These are phyloP conservation scores for Pyrenochaeta sp. DNA, from an alignment of 2,329 filamentous ascomycete species.

Conservation along the genomic window DNA sequence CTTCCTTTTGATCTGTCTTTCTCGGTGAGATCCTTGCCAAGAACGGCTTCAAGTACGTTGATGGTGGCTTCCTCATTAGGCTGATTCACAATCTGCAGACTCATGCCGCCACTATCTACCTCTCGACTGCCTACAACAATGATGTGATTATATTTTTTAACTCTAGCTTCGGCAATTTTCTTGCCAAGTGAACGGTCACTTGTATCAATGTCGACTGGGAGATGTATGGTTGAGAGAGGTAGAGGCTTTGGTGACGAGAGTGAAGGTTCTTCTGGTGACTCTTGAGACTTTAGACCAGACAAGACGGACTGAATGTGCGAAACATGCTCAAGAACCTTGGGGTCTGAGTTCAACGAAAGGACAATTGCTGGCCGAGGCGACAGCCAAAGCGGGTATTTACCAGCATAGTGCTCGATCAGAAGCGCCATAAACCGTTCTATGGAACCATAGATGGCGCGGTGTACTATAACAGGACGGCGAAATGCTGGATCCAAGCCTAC, in stretches of 20 bases:
- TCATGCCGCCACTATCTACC: slow-evolving; percentile 33
- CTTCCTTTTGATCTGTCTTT: slow-evolving; percentile 22
- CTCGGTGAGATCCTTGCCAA: slow-evolving; percentile 21
- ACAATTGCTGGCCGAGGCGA: slow-evolving; percentile 81
- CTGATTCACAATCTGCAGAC: slow-evolving; percentile 48
- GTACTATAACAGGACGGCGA: slow-evolving; percentile 76
- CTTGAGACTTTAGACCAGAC: slow-evolving; percentile 31
- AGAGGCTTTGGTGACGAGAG: slow-evolving; percentile 43
- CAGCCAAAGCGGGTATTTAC: slow-evolving; percentile 85
- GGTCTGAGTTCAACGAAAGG: slow-evolving; percentile 73
- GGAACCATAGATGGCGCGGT: slow-evolving; percentile 84
- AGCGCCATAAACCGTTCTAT: slow-evolving; percentile 86
- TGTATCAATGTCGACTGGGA: slow-evolving; percentile 75
- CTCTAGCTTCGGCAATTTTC: slow-evolving; percentile 77
- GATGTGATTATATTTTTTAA: slow-evolving; percentile 76
- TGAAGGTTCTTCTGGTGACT: slow-evolving; percentile 15
- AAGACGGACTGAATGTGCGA: slow-evolving; percentile 50
- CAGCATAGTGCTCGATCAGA: slow-evolving; percentile 82
- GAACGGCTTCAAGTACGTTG: slow-evolving; percentile 45
- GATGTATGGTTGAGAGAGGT: slow-evolving; percentile 64
- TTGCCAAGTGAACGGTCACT: slow-evolving; percentile 69
- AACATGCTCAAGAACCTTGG: slow-evolving; percentile 61
- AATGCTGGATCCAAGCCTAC: slow-evolving; percentile 30
- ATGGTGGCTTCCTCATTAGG: slow-evolving; percentile 40
- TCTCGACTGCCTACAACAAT: slow-evolving; percentile 69